Percentiles rank a stretch among this genome's conserved stretches.
Conservation (phyloP, 2,329 filamentous ascomycete species). For the Rachicladosporium sp. region DNA sequence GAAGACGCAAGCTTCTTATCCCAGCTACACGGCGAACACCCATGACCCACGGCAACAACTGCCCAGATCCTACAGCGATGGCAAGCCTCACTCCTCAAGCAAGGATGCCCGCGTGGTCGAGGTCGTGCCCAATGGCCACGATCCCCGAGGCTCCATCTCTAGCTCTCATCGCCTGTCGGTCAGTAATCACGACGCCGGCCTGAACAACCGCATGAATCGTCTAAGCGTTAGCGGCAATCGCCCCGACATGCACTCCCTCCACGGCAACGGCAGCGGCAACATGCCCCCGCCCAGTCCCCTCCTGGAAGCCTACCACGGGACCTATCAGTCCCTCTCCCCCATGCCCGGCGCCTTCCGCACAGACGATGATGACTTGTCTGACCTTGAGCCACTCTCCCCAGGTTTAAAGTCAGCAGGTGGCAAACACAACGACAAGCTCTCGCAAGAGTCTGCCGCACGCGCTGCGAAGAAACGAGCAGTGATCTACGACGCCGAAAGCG, state of each 20-base stretch:
- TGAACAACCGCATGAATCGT: constrained; percentile 32
- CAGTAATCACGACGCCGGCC: constrained; percentile 14
- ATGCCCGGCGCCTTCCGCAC: constrained; percentile 72
- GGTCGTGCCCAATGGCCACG: constrained; percentile 26
- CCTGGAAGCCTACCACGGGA: constrained; percentile 83
- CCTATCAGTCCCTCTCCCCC: constrained; percentile 85
- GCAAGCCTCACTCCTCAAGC: constrained; percentile 12
- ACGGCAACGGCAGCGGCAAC: constrained; percentile 23
- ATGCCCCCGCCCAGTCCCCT: constrained; percentile 67
- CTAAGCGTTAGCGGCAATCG: constrained; percentile 36
- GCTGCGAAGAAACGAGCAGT: constrained; percentile 37
- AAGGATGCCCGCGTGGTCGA: constrained; percentile 27
- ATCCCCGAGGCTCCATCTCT: constrained; percentile 9
- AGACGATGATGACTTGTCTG: constrained; percentile 42
- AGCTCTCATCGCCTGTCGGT: constrained; percentile 9
- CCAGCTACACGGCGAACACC: constrained; percentile 1
- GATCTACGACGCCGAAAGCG: constrained; percentile 72
- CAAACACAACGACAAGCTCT: constrained; percentile 9
- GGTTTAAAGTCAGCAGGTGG: constrained; percentile 5
- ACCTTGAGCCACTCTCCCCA: constrained; percentile 32
- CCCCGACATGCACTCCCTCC: constrained; percentile 27
- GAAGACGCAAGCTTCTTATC: constrained; percentile 3
- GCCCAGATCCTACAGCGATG: constrained; percentile 10
- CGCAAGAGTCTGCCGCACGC: constrained; percentile 2
- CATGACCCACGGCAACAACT: constrained; percentile 9